phyloP scores from a whole-genome alignment of 139 green algal genomes.

The Cymbomonas tetramitiformis region DNA sequence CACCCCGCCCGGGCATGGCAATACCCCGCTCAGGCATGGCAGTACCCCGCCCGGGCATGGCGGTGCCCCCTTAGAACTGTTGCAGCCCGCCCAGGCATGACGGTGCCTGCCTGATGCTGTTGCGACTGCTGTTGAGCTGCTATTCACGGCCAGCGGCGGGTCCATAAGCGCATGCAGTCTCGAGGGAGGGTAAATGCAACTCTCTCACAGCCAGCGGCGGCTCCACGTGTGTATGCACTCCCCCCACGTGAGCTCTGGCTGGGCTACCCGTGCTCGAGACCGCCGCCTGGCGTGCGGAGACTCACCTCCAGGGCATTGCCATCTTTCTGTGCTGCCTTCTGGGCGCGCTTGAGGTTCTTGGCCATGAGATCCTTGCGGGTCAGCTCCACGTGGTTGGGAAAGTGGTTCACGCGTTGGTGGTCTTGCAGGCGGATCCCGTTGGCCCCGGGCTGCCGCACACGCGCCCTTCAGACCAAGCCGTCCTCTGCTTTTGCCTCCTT shows the following conservation, averaged over 20 bases:
- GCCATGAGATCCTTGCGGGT: conserved; percentile 36
- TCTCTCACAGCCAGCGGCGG: conserved; percentile 17
- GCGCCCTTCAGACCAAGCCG: not conserved
- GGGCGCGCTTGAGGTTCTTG: conserved; percentile 33
- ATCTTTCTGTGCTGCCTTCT: conserved; percentile 29
- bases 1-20: too few species aligned
- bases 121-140: too few species aligned
- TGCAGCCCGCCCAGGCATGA: not conserved
- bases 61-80: not conserved
- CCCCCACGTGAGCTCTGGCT: too few species aligned
- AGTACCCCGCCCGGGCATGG: not conserved
- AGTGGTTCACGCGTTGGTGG: conserved; percentile 31
- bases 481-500: not conserved
- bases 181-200: conserved; percentile 12
- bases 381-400: conserved; percentile 28
- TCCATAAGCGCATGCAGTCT: not conserved
- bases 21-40: not conserved
- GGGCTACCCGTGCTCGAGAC: not conserved
- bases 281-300: too few species aligned
- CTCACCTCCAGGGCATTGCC: not conserved
- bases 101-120: too few species aligned
- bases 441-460: not conserved
- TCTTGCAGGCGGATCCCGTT: conserved; percentile 7
- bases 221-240: too few species aligned
- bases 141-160: not conserved